These are phyloP conservation scores for Talaromyces proteolyticus DNA, from an alignment of 495 filamentous ascomycete species.

Conservation along the genomic window DNA sequence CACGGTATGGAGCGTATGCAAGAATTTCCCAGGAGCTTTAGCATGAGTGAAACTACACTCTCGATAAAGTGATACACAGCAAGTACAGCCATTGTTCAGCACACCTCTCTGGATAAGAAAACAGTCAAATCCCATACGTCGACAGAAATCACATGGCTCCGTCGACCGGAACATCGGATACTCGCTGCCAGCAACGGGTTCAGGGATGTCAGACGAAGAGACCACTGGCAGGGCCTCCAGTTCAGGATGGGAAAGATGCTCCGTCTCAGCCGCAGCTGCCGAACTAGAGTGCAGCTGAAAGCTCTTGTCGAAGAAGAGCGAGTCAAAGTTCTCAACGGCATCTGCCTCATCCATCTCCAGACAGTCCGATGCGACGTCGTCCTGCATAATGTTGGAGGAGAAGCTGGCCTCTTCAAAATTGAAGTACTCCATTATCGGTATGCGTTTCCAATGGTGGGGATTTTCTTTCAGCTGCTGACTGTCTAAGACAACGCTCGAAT, in stretches of 20 bases:
- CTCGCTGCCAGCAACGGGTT: slow-evolving; percentile 28
- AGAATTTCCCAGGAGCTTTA: slow-evolving; percentile 37
- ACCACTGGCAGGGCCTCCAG: slow-evolving; percentile 17
- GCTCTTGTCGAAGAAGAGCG: slow-evolving; percentile 30
- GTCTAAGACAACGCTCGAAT: neutral
- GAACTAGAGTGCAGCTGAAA: slow-evolving; percentile 23
- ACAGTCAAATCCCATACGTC: slow-evolving; percentile 63
- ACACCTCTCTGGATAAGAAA: slow-evolving; percentile 65
- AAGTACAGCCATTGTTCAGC: slow-evolving; percentile 65
- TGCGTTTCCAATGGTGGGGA: neutral
- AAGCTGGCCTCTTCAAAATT: slow-evolving; percentile 47
- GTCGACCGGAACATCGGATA: slow-evolving; percentile 44
- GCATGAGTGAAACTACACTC: slow-evolving; percentile 64
- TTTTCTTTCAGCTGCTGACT: neutral
- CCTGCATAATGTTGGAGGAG: slow-evolving; percentile 27
- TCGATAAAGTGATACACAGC: slow-evolving; percentile 69
- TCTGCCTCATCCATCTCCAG: slow-evolving; percentile 30
- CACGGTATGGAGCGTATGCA: slow-evolving; percentile 46
- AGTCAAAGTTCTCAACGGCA: slow-evolving; percentile 24
- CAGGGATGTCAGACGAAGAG: slow-evolving; percentile 16
- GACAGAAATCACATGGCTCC: slow-evolving; percentile 67
- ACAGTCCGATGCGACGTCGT: slow-evolving; percentile 36
- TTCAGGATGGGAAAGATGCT: slow-evolving; percentile 17
- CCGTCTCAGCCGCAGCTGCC: slow-evolving; percentile 10
- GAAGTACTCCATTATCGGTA: slow-evolving; percentile 45